phyloP scores from a whole-genome alignment of 352 stramenopile species.

The Pythium pyrilobum region DNA sequence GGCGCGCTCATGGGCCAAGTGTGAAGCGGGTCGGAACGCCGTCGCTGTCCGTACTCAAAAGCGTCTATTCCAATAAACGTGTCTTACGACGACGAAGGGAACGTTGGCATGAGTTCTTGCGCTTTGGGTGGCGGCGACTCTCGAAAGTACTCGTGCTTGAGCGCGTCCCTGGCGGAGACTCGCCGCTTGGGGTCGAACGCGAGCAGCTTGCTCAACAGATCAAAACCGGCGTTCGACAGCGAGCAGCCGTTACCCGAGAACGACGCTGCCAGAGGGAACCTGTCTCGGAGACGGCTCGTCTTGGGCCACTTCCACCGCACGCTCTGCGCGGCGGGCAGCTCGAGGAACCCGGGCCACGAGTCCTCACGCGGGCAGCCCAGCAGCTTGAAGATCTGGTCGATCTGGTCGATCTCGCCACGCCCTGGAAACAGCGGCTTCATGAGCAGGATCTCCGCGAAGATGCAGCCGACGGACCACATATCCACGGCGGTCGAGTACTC shows the following conservation, averaged over 20 bases:
- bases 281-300: conserved; percentile 62
- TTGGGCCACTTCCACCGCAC: conserved; percentile 68
- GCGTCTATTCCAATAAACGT: background rate
- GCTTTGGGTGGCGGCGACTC: conserved; percentile 60
- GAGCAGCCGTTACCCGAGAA: conserved; percentile 48
- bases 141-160: conserved; percentile 79
- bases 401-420: conserved; percentile 93
- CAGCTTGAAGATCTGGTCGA: conserved; percentile 95
- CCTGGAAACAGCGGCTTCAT: conserved; percentile 92
- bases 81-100: conserved; percentile 28
- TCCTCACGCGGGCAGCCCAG: conserved; percentile 87
- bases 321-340: conserved; percentile 58
- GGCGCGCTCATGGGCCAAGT: conserved; percentile 51
- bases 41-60: too few relatives aligned
- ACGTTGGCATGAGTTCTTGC: conserved; percentile 78
- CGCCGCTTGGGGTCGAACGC: conserved; percentile 35
- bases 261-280: conserved; percentile 62
- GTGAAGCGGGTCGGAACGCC: conserved; percentile 24
- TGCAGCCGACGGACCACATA: conserved; percentile 96
- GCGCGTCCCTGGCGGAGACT: conserved; percentile 72
- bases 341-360: conserved; percentile 83
- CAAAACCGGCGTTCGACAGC: conserved; percentile 71
- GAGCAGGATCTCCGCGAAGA: conserved; percentile 95
- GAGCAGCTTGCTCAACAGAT: conserved; percentile 53
- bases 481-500: conserved; percentile 95